Base-by-base conservation (phyloP, 2,329 filamentous ascomycete genomes). In the Stachybotrys chlorohalonatus region DNA sequence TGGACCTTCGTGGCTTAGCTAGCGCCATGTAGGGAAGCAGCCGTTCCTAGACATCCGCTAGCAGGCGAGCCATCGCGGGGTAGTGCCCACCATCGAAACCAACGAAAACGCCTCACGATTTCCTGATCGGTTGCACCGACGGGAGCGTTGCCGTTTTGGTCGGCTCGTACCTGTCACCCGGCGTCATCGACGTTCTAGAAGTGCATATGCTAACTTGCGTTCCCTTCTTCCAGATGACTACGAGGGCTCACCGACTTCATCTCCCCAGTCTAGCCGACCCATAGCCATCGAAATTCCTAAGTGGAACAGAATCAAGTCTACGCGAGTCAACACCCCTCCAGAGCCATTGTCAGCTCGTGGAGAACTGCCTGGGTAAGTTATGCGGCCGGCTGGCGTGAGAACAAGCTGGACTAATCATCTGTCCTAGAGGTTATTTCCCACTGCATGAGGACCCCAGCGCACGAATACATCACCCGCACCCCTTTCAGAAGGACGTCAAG, bases 351-450 rank as follows among this genome's bases (percentile, higher is more conserved):
- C 81, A 31, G 82, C 78, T 49, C 73, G 82, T 54, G 82, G 82
- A 53, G 82, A 85, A 65, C 63, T 81, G 52, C 74, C 73, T 64
- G 81, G 81, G 82, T 84, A 76, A 64, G 77, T 52, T 15, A 13
- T 39, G 11, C 52, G 9, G 47, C 49, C 9, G 6, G 24, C 24
- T 24, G 3, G 36, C 36, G 36, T 42, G 9, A 42, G 36, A 42
- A 9, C 13, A 42, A 13, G 8, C 2, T 9, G 36, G 36, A 13
- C 36, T 42, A 42, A 42, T 13, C 13, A 13, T 42, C 9, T 42
- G 16, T 36, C 11, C 42, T 59, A 84, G 82, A 64, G 81, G 77
- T 31, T 85, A 84, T 61, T 85, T 85, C 60, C 81, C 81, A 16
- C 66, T 79, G 36, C 81, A 84, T 67, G 81, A 84, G 65, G 79